Conservation (phyloP, 1,284 basidiomycete species). For the Caloboletus inedulis region DNA sequence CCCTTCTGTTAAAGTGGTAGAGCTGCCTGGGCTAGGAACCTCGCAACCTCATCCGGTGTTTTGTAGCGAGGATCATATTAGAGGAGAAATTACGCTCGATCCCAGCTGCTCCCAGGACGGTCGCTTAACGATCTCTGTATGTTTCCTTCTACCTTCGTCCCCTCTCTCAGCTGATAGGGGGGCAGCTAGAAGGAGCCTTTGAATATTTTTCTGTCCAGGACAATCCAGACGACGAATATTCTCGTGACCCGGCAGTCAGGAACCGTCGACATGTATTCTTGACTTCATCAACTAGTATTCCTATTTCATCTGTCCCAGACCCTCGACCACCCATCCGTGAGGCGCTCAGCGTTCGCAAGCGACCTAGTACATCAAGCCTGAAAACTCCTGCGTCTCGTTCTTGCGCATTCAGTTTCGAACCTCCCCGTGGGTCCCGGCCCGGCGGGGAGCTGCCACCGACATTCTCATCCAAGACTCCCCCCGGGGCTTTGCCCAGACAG, state of each 20-base stretch:
- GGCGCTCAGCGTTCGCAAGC: constrained; percentile 43
- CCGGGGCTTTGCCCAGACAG: constrained; percentile 29
- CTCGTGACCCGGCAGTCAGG: constrained; percentile 24
- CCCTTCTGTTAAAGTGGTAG: constrained; percentile 50
- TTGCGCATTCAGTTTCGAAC: constrained; percentile 56
- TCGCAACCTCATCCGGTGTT: constrained; percentile 54
- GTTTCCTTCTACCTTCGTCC: constrained; percentile 18
- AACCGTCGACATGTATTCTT: constrained; percentile 56
- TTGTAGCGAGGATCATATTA: constrained; percentile 55
- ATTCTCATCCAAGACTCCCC: constrained; percentile 39
- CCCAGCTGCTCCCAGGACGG: constrained; percentile 49
- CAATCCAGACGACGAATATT: constrained; percentile 26
- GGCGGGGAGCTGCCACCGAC: constrained; percentile 63
- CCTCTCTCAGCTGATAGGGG: constrained; percentile 4
- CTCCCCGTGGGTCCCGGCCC: constrained; percentile 46
- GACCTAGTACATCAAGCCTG: constrained; percentile 42
- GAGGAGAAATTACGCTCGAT: constrained; percentile 56
- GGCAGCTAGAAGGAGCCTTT: constrained; percentile 62
- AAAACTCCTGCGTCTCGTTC: constrained; percentile 36
- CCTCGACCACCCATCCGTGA: constrained; percentile 51
- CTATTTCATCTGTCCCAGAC: constrained; percentile 42
- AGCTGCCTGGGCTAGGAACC: constrained; percentile 34
- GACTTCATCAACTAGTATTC: constrained; percentile 45
- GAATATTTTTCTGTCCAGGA: constrained; percentile 41
- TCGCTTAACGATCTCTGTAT: constrained; percentile 55